Evolutionary conservation across 306 rosid species (phyloP), one percentile per base, ranked within the genome.

Genomic region (Betula pendula): DNA sequence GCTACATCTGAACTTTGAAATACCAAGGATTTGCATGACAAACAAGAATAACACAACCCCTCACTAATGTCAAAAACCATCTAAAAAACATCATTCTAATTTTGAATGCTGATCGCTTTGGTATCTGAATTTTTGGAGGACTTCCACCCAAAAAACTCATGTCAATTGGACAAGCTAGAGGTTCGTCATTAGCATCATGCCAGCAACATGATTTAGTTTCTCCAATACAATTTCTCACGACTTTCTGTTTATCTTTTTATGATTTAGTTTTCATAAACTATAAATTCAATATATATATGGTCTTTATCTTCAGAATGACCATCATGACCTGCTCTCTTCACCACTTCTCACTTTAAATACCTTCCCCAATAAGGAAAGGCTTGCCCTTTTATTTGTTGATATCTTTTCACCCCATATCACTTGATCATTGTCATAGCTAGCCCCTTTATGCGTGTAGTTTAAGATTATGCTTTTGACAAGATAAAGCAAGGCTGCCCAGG

Each of bases 321-420:
- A 62, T 33, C 68, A 62, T 33, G 44, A 62, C 20, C 42, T 62
- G 17, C 31, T 56, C 65, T 56, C 65, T 56, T 56, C 65, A 56
- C 27, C 65, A 56, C 27, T 6, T 56, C 13, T 25, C 33, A 56
- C 14, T 62, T 31, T 31, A 62, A 62, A 16, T 31, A 62, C 33
- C 22, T 31, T 17, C 13, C 22, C 20, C 68, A 62, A 2, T 55
- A 20, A 55, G 24, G 33, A 62, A 29, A 31, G 68, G 38, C 68
- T 33, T 62, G 6, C 24, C 44, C 44, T 16, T 31, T 6, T 16
- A 6, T 31, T 31, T 15, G 14, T 62, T 59, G 40, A 33, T 62
- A 2, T 31, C 24, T 29, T 6, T 16, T 62, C 43, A 27, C 42
- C 67, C n/a, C 15, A 60, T 4, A 60, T 29, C 11, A 31, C 68